A percentile compares a stretch with the other conserved stretches of the same genome.
Conservation (phyloP, 768 basidiomycete species). For the Psilocybe cyanescens region DNA sequence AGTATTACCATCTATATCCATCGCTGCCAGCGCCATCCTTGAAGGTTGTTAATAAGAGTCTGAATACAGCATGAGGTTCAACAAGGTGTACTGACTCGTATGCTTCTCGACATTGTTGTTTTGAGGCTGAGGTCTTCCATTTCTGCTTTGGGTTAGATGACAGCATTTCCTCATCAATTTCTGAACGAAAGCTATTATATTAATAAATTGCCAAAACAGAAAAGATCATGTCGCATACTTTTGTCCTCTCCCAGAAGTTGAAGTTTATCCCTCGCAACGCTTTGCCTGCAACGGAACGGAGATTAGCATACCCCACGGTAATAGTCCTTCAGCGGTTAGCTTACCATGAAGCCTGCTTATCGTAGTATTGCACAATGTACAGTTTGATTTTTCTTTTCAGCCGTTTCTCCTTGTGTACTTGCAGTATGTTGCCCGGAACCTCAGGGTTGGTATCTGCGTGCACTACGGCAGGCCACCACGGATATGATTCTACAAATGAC, state of each 20-base stretch:
- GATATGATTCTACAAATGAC: slow-evolving; percentile 60
- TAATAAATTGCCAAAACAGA: neutral
- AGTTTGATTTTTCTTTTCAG: slow-evolving; percentile 44
- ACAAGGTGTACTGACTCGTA: slow-evolving; percentile 51
- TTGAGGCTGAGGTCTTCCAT: slow-evolving; percentile 58
- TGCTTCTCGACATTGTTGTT: slow-evolving; percentile 62
- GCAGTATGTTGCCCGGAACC: slow-evolving; percentile 51
- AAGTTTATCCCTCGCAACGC: slow-evolving; percentile 59
- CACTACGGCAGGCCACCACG: slow-evolving; percentile 89
- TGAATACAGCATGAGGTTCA: neutral
- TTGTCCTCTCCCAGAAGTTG: slow-evolving; percentile 69
- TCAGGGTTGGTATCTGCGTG: slow-evolving; percentile 60
- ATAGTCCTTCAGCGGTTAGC: slow-evolving; percentile 14
- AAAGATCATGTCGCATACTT: slow-evolving; percentile 45
- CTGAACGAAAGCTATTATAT: slow-evolving; percentile 37
- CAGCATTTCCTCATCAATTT: slow-evolving; percentile 66
- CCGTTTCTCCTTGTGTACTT: slow-evolving; percentile 31
- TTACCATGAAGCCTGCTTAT: slow-evolving; percentile 67
- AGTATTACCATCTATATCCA: slow-evolving; percentile 15
- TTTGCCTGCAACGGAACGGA: slow-evolving; percentile 52
- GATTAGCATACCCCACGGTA: neutral
- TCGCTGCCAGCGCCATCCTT: slow-evolving; percentile 24
- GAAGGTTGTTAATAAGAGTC: neutral
- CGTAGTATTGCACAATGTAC: slow-evolving; percentile 82
- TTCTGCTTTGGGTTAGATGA: slow-evolving; percentile 53